Evolutionary conservation across 768 basidiomycete genomes (phyloP).

Genomic region (Tylopilus plumbeoviolaceoides): DNA sequence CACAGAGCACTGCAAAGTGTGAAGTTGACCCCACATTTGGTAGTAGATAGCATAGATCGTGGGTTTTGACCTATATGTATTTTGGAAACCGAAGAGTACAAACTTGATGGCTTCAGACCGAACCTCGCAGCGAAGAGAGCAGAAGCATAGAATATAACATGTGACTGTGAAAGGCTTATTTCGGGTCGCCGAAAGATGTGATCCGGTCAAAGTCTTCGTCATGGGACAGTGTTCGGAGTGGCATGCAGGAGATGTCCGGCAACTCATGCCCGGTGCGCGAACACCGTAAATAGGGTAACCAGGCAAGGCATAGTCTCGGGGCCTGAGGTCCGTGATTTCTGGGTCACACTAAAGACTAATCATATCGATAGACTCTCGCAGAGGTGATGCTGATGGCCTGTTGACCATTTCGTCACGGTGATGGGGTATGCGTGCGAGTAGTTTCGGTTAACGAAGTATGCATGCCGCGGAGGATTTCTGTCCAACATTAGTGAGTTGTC

Average conservation of each 20-base stretch:
- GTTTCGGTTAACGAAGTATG: neutral
- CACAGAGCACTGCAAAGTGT: no score
- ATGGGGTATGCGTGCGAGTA: neutral
- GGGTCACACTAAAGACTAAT: neutral
- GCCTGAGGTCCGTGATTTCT: neutral
- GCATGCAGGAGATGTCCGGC: neutral
- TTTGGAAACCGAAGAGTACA: neutral
- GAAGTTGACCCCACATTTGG: neutral
- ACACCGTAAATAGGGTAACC: neutral
- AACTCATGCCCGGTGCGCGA: neutral
- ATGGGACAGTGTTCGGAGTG: neutral
- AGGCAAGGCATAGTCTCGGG: neutral
- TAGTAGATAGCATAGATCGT: neutral
- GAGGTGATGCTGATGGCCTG: neutral
- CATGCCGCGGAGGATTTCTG: neutral
- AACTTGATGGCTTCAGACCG: neutral
- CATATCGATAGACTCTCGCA: no score
- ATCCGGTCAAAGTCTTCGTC: neutral
- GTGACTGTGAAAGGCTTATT: neutral
- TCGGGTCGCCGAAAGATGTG: neutral
- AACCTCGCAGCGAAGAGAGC: neutral
- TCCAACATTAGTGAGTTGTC: neutral
- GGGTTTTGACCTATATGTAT: neutral
- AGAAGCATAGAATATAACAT: neutral
- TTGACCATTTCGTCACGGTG: neutral